Conservation (phyloP, 495 filamentous ascomycete genomes). For the Penicillium atrosanguineum region DNA sequence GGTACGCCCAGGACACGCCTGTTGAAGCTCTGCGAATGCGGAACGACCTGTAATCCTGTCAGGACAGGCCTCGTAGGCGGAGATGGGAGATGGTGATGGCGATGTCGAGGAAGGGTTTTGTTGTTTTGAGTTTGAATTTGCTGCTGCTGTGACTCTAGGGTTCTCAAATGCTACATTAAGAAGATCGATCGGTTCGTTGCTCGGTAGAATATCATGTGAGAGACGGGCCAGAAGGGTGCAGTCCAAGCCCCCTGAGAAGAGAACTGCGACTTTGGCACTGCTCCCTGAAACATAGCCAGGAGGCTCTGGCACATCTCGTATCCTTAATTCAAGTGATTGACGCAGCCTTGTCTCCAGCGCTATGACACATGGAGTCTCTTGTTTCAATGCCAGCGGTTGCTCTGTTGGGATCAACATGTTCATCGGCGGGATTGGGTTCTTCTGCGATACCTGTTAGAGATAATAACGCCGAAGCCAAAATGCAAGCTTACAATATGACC, state of each 20-base stretch:
- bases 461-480: not conserved
- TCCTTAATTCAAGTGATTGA: conserved; percentile 62
- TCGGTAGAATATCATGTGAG: conserved; percentile 72
- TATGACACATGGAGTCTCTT: conserved; percentile 51
- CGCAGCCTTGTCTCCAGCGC: conserved; percentile 57
- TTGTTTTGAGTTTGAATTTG: conserved; percentile 18
- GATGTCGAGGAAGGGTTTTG: conserved; percentile 5
- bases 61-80: conserved; percentile 77
- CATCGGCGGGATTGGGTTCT: conserved; percentile 60
- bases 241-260: conserved; percentile 95
- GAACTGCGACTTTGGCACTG: conserved; percentile 64
- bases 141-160: conserved; percentile 62
- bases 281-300: conserved; percentile 27
- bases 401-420: conserved; percentile 51
- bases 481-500: conserved; percentile 40
- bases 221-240: conserved; percentile 85
- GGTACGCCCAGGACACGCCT: conserved; percentile 64
- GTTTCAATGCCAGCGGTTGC: conserved; percentile 36
- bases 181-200: conserved; percentile 70
- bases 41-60: conserved; percentile 83
- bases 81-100: conserved; percentile 18
- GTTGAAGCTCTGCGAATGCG: conserved; percentile 69
- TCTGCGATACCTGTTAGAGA: conserved; percentile 25
- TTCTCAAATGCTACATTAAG: conserved; percentile 98
- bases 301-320: conserved; percentile 65